A percentile compares a stretch with the other conserved stretches of the same genome.
Evolutionary conservation across 192 early-diverging fungal genomes (phyloP).

Genomic region (Backusella mclennaniae): DNA sequence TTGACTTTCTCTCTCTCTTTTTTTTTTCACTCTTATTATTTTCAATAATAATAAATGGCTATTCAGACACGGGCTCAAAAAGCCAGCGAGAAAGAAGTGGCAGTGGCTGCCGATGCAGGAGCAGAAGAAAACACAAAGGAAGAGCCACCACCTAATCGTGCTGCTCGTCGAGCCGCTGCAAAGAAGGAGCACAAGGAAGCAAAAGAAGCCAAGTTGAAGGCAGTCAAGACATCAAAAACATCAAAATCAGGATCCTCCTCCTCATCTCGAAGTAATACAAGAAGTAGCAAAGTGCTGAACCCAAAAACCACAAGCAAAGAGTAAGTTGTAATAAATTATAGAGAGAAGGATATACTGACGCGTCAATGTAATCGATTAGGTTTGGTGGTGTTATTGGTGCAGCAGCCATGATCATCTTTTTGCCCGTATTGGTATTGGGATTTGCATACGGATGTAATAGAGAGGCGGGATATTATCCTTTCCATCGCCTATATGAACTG

Average conservation of each 20-base stretch:
- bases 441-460: slow-evolving; percentile 46
- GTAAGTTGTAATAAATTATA: slow-evolving; percentile 7
- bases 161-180: slow-evolving; percentile 3
- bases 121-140: slow-evolving; percentile 3
- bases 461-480: slow-evolving; percentile 54
- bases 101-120: neutral
- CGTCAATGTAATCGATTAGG: neutral
- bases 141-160: neutral
- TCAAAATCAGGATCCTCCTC: neutral
- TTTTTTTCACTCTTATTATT: neutral
- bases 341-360: neutral
- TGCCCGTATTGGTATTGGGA: slow-evolving; percentile 44
- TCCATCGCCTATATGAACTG: slow-evolving; percentile 17
- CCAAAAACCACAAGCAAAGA: slow-evolving; percentile 74
- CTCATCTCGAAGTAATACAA: neutral
- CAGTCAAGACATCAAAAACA: neutral
- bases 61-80: neutral
- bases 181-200: slow-evolving; percentile 3
- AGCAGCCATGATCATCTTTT: slow-evolving; percentile 47
- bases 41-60: neutral
- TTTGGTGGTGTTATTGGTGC: slow-evolving; percentile 74
- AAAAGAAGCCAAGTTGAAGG: neutral
- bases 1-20: neutral
- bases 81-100: neutral
- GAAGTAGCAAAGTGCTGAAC: slow-evolving; percentile 39